phyloP scores from a whole-genome alignment of 176 grass and related monocot genomes.

The Musa troglodytarum region DNA sequence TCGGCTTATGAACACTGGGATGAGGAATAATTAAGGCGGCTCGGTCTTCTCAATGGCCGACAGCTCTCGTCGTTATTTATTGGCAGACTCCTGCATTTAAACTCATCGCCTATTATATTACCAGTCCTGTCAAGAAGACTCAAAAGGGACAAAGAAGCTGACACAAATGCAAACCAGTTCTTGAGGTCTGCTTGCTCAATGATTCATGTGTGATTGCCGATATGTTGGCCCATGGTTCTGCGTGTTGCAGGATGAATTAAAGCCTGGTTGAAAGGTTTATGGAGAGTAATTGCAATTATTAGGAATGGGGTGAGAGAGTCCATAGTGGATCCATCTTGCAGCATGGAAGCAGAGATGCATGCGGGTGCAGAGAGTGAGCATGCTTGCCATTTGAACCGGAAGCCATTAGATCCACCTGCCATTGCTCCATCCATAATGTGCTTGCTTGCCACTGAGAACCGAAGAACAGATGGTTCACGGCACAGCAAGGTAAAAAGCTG shows the following conservation, averaged over 20 bases:
- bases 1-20: background rate
- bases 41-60: slow-evolving; percentile 7
- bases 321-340: background rate
- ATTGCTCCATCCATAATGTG: background rate
- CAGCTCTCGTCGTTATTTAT: background rate
- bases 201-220: background rate
- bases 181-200: no score
- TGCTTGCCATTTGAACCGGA: background rate
- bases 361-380: no score
- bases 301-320: no score
- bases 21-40: background rate
- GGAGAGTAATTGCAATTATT: no score
- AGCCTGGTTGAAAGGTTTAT: background rate
- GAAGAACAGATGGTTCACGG: background rate
- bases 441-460: background rate
- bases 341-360: no score
- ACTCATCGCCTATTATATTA: background rate
- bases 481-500: background rate
- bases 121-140: background rate
- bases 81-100: background rate
- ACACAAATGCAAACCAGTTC: no score
- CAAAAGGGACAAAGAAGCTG: no score
- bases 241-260: background rate
- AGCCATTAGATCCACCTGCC: background rate
- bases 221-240: background rate